Evolutionary conservation across 352 stramenopile genomes (phyloP).

Genomic region (Paralagenidium karlingii): DNA sequence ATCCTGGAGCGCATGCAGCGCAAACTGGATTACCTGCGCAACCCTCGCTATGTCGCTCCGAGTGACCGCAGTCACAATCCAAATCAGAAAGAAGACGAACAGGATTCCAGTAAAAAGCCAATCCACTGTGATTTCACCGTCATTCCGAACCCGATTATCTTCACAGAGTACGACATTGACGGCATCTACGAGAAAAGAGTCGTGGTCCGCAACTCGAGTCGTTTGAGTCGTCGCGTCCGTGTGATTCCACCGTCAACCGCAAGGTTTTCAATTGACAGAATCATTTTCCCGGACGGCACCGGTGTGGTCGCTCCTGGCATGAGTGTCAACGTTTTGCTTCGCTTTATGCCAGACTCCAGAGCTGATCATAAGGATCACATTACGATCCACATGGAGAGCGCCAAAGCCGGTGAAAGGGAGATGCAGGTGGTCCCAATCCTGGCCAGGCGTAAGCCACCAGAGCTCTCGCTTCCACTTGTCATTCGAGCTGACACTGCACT

Average conservation of each 20-base stretch:
- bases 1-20: conserved; percentile 70
- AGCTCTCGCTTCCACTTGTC: conserved; percentile 52
- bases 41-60: conserved; percentile 47
- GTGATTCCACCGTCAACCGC: conserved; percentile 48
- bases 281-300: conserved; percentile 36
- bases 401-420: conserved; percentile 1
- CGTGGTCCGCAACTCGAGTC: conserved; percentile 44
- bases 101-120: neutral
- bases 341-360: conserved; percentile 59
- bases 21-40: conserved; percentile 60
- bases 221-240: conserved; percentile 34
- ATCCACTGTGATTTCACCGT: conserved; percentile 18
- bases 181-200: conserved; percentile 69
- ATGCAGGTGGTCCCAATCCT: conserved; percentile 28
- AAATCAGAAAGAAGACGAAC: neutral
- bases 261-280: conserved; percentile 42
- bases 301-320: conserved; percentile 59
- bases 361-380: conserved; percentile 62
- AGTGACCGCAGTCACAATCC: no score
- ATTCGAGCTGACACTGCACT: conserved; percentile 44
- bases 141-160: conserved; percentile 36
- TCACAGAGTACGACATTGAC: conserved; percentile 55
- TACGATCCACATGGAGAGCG: conserved; percentile 35
- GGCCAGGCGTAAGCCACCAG: conserved; percentile 31
- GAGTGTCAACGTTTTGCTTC: conserved; percentile 38